A percentile compares a stretch with the other conserved stretches of the same genome.
Evolutionary conservation across 2,329 filamentous ascomycete genomes (phyloP).

Genomic region (Fusarium mundagurra): DNA sequence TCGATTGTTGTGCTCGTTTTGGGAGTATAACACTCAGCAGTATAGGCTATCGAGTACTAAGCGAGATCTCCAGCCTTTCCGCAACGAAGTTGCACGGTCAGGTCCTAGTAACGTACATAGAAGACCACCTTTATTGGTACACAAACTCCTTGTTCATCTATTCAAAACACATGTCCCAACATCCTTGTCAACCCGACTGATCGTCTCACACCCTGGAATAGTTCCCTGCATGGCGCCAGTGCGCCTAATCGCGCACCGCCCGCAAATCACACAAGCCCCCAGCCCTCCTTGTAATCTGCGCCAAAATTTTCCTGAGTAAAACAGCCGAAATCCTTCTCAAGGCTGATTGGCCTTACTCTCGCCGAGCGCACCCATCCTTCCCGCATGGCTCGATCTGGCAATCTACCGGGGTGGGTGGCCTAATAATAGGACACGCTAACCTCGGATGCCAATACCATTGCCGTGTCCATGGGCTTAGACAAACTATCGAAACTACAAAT

Average conservation of each 20-base stretch:
- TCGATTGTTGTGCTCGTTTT: background rate
- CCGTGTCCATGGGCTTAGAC: constrained; percentile 9
- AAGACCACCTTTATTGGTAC: background rate
- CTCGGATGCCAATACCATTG: constrained; percentile 8
- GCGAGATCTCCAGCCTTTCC: background rate
- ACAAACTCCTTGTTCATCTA: background rate
- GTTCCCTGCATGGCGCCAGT: constrained; percentile 38
- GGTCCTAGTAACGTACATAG: background rate
- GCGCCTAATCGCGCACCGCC: constrained; percentile 41
- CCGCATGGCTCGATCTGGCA: constrained; percentile 27
- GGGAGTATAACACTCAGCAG: background rate
- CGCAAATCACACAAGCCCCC: constrained; percentile 34
- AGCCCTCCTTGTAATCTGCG: constrained; percentile 27
- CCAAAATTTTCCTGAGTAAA: constrained; percentile 13
- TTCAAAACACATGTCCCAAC: constrained; percentile 3
- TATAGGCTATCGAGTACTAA: background rate
- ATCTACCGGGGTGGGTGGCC: constrained; percentile 14
- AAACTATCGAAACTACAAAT: constrained; percentile 17
- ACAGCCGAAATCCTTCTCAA: constrained; percentile 18
- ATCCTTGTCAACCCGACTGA: constrained; percentile 17
- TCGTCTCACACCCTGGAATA: constrained; percentile 22
- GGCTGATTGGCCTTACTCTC: constrained; percentile 22
- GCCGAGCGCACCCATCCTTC: constrained; percentile 7
- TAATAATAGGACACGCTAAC: constrained; percentile 35
- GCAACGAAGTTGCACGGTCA: background rate